Percentiles rank a stretch among this genome's conserved stretches.
Evolutionary conservation across 768 basidiomycete genomes (phyloP).

Genomic region (Russula emetica): DNA sequence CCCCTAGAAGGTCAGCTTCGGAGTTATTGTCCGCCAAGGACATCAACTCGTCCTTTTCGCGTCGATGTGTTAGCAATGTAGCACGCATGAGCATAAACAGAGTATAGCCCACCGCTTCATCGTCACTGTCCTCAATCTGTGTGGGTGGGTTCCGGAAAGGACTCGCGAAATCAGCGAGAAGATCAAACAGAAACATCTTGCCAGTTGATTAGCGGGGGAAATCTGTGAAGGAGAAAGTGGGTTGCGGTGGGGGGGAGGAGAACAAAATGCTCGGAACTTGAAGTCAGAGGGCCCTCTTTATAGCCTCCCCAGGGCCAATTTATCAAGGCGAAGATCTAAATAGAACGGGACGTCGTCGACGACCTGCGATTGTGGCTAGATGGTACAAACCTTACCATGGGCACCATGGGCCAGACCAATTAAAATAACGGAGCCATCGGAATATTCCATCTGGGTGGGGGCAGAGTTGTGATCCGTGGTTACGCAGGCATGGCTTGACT

Average conservation of each 20-base stretch:
- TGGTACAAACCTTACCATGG: background rate
- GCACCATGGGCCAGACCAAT: background rate
- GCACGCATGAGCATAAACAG: background rate
- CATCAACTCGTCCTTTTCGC: conserved; percentile 3
- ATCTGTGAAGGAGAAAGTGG: background rate
- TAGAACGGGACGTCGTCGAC: background rate
- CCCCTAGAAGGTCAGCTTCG: background rate
- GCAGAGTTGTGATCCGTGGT: too few relatives aligned
- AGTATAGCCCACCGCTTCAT: conserved; percentile 8
- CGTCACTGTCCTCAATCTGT: conserved; percentile 14
- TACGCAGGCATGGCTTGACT: too few relatives aligned
- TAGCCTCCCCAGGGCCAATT: background rate
- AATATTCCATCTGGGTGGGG: background rate
- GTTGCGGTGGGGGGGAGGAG: background rate
- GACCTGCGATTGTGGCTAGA: background rate
- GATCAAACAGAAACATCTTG: conserved; percentile 11
- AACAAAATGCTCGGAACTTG: background rate
- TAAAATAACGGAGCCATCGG: background rate
- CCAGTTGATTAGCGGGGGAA: background rate
- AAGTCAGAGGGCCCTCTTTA: background rate
- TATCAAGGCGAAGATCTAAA: background rate
- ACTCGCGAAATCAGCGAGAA: conserved; percentile 2
- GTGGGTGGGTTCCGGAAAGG: conserved; percentile 1
- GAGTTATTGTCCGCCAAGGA: background rate
- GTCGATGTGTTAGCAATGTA: background rate